Base-by-base conservation (phyloP, 2,329 filamentous ascomycete genomes). In the Hansfordia pulvinata region DNA sequence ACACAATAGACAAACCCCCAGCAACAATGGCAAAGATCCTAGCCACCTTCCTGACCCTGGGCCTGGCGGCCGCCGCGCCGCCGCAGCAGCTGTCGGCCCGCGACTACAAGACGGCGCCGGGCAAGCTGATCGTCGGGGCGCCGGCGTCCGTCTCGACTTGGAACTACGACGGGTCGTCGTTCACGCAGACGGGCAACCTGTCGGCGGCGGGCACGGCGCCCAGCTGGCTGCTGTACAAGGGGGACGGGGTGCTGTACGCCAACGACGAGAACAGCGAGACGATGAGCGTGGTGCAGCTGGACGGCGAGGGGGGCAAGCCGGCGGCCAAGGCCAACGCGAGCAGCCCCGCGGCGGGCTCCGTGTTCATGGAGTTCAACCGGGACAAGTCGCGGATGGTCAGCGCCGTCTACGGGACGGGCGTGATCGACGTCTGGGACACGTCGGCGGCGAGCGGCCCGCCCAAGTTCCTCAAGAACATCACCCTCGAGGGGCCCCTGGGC, bases 401-500 rank as follows among this genome's bases (percentile, higher is more conserved):
- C 10, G 46, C 59, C 2, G 52, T 50, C 6, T 65, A 58, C 37
- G 50, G 50, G 15, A 41, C 43, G 11, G 55, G 52, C 27, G 47
- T 42, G 15, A 37, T 65, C 22, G 60, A 65, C 34, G 44, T 64
- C 26, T 66, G 56, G 56, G 52, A 64, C 38, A 43, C 53, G 10
- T 40, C 46, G 5, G 43, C 46, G 11, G 10, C 31, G 6, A 40
- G 49, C 20, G 49, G 46, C 21, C 48, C 36, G 3, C 42, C 56
- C 5, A 47, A 49, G 35, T 42, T 56, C 10, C 10, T 60, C 21
- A 60, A 56, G 44, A 45, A 40, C 25, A 38, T 62, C 33, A 36
- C 35, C 4, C 46, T 58, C 4, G 37, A 38, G 8, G 51, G 47
- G 15, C 29, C 44, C 7, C 42, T 44, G 6, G 53, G 54, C 5